Conservation (phyloP, 2,329 filamentous ascomycete species). For the Talaromyces pinophilus region DNA sequence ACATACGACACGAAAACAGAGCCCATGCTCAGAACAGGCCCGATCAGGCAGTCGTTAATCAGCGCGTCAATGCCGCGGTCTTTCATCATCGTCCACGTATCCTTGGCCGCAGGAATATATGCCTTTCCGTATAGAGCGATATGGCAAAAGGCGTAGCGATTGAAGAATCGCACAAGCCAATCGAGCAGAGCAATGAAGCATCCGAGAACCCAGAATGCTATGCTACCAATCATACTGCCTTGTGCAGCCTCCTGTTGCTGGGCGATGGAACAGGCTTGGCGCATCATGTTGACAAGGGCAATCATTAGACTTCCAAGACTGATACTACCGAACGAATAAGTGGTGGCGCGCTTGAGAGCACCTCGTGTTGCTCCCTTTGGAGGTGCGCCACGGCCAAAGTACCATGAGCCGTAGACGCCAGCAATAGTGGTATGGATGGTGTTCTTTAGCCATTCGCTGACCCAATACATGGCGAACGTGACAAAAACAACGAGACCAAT, state of each 20-base stretch:
- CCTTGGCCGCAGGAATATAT: slow-evolving; percentile 83
- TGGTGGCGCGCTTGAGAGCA: slow-evolving; percentile 77
- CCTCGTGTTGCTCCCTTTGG: slow-evolving; percentile 78
- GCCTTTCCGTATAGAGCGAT: slow-evolving; percentile 90
- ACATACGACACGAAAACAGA: slow-evolving; percentile 81
- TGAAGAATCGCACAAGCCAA: slow-evolving; percentile 86
- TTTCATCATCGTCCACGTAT: slow-evolving; percentile 89
- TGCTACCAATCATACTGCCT: slow-evolving; percentile 67
- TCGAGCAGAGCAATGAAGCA: slow-evolving; percentile 77
- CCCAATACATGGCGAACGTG: slow-evolving; percentile 92
- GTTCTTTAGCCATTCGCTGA: slow-evolving; percentile 91
- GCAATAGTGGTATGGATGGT: slow-evolving; percentile 85
- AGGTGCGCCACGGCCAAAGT: slow-evolving; percentile 68
- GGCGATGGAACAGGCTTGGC: slow-evolving; percentile 79
- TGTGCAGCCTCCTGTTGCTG: slow-evolving; percentile 63
- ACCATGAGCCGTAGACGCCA: slow-evolving; percentile 91
- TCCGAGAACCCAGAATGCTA: slow-evolving; percentile 72
- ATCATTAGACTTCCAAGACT: slow-evolving; percentile 82
- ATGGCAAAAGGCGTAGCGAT: slow-evolving; percentile 88
- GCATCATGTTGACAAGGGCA: slow-evolving; percentile 80
- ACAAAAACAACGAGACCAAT: slow-evolving; percentile 83
- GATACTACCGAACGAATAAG: slow-evolving; percentile 91
- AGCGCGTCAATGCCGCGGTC: slow-evolving; percentile 88
- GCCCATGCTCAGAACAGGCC: slow-evolving; percentile 71
- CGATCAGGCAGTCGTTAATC: slow-evolving; percentile 82